Percentiles rank a stretch among this genome's conserved stretches.
Conservation (phyloP, 129 eudicot species). For the Pulicaria dysenterica region DNA sequence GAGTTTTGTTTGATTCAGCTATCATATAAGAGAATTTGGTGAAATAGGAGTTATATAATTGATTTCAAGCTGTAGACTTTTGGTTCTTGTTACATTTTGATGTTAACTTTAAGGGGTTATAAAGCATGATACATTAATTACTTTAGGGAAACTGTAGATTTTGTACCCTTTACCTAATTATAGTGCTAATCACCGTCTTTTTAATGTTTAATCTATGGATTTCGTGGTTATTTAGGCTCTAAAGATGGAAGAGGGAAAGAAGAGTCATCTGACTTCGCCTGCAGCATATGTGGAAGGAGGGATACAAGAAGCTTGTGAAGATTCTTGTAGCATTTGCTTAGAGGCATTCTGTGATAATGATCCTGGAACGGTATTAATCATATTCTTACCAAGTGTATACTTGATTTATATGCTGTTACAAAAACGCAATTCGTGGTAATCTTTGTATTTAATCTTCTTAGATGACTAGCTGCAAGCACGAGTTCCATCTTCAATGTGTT, state of each 20-base stretch:
- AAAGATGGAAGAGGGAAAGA: constrained; percentile 56
- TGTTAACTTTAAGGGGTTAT: neutral
- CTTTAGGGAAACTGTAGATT: constrained; percentile 9
- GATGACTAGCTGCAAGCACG: constrained; percentile 86
- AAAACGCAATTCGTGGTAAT: neutral
- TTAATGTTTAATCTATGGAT: neutral
- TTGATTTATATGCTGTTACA: constrained; percentile 7
- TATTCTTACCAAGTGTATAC: neutral
- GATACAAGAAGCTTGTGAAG: constrained; percentile 82
- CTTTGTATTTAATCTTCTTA: constrained; percentile 22
- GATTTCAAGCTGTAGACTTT: neutral
- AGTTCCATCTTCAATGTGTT: constrained; percentile 83
- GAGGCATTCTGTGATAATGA: constrained; percentile 70
- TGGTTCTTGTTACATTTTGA: neutral
- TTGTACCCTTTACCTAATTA: neutral
- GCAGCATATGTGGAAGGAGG: constrained; percentile 92
- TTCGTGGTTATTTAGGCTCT: constrained; percentile 26
- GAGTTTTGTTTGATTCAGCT: neutral
- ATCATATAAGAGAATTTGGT: neutral
- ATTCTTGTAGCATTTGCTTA: constrained; percentile 86
- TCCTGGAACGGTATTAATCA: constrained; percentile 58
- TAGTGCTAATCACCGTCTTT: neutral
- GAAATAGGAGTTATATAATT: constrained; percentile 2
- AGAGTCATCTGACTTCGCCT: constrained; percentile 61
- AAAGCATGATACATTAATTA: neutral